Conservation (phyloP, 768 basidiomycete genomes). For the Leccinum disarticulatum region DNA sequence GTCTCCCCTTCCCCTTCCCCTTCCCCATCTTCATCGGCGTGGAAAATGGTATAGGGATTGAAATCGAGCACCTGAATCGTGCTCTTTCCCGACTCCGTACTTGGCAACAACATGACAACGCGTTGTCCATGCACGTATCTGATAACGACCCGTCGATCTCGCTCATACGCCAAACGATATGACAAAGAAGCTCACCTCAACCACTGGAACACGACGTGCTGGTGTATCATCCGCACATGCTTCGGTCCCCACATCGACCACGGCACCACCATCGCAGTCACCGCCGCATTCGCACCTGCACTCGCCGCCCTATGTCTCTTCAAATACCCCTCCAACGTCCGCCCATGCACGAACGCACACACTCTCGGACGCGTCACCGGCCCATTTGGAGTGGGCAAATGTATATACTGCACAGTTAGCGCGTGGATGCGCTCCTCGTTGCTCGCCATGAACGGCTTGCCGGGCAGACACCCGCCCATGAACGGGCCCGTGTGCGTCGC, state of each 20-base stretch:
- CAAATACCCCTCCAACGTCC: constrained; percentile 25
- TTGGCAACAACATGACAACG: constrained; percentile 30
- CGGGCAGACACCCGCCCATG: constrained; percentile 23
- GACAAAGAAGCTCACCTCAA: constrained; percentile 27
- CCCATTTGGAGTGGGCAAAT: background rate
- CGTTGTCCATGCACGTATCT: constrained; percentile 47
- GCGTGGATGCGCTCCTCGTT: constrained; percentile 26
- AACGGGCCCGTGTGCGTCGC: constrained; percentile 37
- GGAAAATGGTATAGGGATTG: constrained; percentile 19
- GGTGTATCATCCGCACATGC: constrained; percentile 34
- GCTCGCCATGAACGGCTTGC: constrained; percentile 27
- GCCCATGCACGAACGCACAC: constrained; percentile 37
- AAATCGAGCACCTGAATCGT: constrained; percentile 33
- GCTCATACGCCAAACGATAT: background rate
- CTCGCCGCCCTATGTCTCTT: background rate
- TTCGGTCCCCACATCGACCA: constrained; percentile 43
- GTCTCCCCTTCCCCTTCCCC: background rate
- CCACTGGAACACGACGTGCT: constrained; percentile 38
- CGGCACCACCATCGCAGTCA: constrained; percentile 8
- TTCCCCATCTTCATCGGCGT: background rate
- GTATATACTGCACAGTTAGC: constrained; percentile 24
- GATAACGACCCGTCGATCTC: background rate
- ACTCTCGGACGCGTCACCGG: constrained; percentile 13
- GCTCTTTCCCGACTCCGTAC: constrained; percentile 6
- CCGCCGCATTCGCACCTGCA: background rate